Evolutionary conservation across 345 rosid species (phyloP).

Genomic region (Eucalyptus tenuipes): DNA sequence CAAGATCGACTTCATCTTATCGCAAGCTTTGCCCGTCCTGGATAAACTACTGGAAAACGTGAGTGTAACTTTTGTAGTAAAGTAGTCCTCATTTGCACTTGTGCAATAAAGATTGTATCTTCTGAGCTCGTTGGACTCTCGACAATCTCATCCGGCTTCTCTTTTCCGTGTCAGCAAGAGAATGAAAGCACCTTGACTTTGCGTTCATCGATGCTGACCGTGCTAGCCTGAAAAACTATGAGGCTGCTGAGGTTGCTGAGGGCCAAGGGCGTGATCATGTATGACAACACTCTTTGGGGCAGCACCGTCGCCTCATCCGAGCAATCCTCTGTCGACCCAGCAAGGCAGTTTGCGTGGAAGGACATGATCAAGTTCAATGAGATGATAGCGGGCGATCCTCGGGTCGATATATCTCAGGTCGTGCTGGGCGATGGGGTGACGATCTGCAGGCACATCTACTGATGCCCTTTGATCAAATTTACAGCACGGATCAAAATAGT

Average conservation of each 20-base stretch:
- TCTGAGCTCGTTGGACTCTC: background rate
- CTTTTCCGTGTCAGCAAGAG: background rate
- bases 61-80: background rate
- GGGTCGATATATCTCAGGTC: slow-evolving; percentile 34
- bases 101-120: background rate
- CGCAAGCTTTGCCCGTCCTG: background rate
- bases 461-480: background rate
- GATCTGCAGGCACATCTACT: slow-evolving; percentile 15
- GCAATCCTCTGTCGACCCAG: background rate
- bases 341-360: background rate
- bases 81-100: background rate
- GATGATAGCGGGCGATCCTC: slow-evolving; percentile 33
- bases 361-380: slow-evolving; percentile 23
- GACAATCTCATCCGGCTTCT: background rate
- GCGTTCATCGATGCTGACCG: slow-evolving; percentile 33
- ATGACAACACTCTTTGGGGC: slow-evolving; percentile 30
- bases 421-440: slow-evolving; percentile 58
- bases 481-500: background rate
- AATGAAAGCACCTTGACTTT: slow-evolving; percentile 29
- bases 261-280: slow-evolving; percentile 18
- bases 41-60: background rate
- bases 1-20: slow-evolving; percentile 12
- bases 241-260: slow-evolving; percentile 18
- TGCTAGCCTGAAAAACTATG: slow-evolving; percentile 10
- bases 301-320: slow-evolving; percentile 10